phyloP scores from a whole-genome alignment of 1,139 yeast genomes.

The Yamadazyma membranifaciens region DNA sequence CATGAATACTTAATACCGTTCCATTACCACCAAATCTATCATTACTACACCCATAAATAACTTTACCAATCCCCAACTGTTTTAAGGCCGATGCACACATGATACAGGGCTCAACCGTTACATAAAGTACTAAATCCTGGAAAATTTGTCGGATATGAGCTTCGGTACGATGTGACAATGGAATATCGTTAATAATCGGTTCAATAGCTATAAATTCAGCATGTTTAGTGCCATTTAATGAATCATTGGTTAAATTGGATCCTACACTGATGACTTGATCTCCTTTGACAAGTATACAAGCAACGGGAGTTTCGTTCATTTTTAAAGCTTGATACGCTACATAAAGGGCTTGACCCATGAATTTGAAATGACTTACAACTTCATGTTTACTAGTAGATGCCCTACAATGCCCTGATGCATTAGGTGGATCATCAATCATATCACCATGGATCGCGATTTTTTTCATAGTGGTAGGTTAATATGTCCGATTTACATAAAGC shows the following conservation, averaged over 20 bases:
- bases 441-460: neutral
- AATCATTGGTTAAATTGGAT: slow-evolving; percentile 84
- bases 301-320: slow-evolving; percentile 75
- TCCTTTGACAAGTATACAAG: slow-evolving; percentile 53
- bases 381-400: neutral
- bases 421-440: neutral
- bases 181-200: slow-evolving; percentile 31
- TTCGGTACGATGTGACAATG: slow-evolving; percentile 1
- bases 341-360: slow-evolving; percentile 40
- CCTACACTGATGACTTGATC: slow-evolving; percentile 69
- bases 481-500: slow-evolving; percentile 48
- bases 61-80: slow-evolving; percentile 71
- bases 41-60: slow-evolving; percentile 89
- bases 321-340: slow-evolving; percentile 42
- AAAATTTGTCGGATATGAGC: slow-evolving; percentile 33
- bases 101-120: slow-evolving; percentile 96
- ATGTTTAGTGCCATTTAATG: slow-evolving; percentile 82
- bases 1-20: slow-evolving; percentile 66
- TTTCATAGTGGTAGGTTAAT: neutral
- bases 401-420: too few species aligned
- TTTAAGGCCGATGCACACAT: slow-evolving; percentile 96
- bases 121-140: slow-evolving; percentile 63
- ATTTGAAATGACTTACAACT: slow-evolving; percentile 22
- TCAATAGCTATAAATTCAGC: slow-evolving; percentile 89
- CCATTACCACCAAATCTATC: slow-evolving; percentile 98